Evolutionary conservation across 768 basidiomycete species (phyloP), one percentile per base, ranked within the genome.

Genomic region (Fomitopsis pulvina): DNA sequence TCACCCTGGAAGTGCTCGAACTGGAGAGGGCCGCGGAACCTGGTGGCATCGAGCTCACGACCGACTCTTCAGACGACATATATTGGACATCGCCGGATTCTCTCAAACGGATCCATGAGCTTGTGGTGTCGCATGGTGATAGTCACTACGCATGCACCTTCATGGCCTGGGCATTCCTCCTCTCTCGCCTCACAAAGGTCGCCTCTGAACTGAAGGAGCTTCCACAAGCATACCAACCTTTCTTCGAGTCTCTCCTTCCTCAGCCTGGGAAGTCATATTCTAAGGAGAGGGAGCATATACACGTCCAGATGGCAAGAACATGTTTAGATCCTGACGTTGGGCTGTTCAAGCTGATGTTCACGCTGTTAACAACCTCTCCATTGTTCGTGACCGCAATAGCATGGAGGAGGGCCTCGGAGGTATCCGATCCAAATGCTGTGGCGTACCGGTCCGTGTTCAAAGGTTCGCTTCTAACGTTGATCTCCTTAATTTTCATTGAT

Each of bases 401-500:
- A 2, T 85, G 83, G 80, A 80, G 74, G 48, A 75, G 74, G 6
- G 85, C 78, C 1, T 87, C 86, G 10, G 73, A 77, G 1, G 69
- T 88, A 14, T 82, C 81, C 9, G 85, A 87, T 57, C 80, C 85
- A 1, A 92, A 93, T 59, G 80, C 84, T 0, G 77, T 87, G 22
- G 85, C 85, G 0, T 89, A 80, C 61, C 80, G 91, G 28, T 87
- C 88, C 5, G 83, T 92, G 12, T 57, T 92, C 47, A 95, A 93
- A 79, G 88, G 92, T 90, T 39, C 28, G 71, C 62, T 48, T 39
- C 5, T 27, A 5, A 38, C 16, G 25, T 2, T 32, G 3, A 52
- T 40, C 1, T 4, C 12, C 14, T 55, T 10, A 14, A 48, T 47
- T 3, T 37, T 61, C 11, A 58, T 45, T 28, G 38, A 51, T 21